These are phyloP conservation scores for Maudiozyma turicensis DNA, from an alignment of 805 yeast species.

Conservation along the genomic window DNA sequence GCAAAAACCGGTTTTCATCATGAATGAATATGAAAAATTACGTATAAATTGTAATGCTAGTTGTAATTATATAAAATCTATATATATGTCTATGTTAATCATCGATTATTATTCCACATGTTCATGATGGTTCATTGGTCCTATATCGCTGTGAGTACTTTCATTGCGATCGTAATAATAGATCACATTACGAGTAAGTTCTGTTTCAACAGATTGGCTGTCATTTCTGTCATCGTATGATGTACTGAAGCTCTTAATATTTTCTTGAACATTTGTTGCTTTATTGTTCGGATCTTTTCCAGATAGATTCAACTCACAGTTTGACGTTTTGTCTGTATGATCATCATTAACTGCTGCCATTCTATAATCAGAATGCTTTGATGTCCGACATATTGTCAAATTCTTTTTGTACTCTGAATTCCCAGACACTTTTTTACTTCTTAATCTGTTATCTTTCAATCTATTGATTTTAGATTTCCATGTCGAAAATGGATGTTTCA, in stretches of 20 bases:
- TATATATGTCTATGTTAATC: too few relatives aligned
- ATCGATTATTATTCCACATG: neutral
- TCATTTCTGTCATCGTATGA: neutral
- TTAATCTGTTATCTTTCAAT: constrained; percentile 3
- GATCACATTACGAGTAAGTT: constrained; percentile 25
- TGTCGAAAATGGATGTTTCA: constrained; percentile 5
- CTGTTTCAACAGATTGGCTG: constrained; percentile 20
- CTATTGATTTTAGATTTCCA: constrained; percentile 10
- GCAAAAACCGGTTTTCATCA: too few relatives aligned
- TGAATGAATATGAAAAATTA: too few relatives aligned
- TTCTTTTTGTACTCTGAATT: neutral
- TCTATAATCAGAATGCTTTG: neutral
- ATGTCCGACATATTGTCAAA: neutral
- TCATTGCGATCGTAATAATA: constrained; percentile 9
- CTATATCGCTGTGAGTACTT: neutral
- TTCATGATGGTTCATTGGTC: neutral
- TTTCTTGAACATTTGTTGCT: neutral
- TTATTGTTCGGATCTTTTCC: neutral
- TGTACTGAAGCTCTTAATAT: neutral
- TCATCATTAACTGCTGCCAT: neutral
- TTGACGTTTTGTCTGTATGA: neutral
- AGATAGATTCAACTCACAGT: neutral
- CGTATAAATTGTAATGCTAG: too few relatives aligned
- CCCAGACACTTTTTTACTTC: neutral
- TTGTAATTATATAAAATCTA: too few relatives aligned